Percentiles rank a stretch among this genome's conserved stretches.
Conservation (phyloP, 768 basidiomycete genomes). For the Tricholoma sp. region DNA sequence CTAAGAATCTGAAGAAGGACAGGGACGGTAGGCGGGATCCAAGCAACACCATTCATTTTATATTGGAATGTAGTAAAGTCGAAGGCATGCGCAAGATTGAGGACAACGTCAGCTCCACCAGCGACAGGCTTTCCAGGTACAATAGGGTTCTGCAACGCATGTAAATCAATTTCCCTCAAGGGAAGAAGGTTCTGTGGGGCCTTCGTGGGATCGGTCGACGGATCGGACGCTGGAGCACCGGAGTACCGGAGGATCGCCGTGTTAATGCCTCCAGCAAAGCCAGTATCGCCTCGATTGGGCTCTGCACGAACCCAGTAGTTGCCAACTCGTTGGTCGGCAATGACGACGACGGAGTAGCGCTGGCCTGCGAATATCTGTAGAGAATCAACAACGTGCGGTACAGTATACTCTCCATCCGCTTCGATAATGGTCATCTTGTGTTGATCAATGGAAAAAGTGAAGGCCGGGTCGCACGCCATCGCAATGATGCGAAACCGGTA, state of each 20-base stretch:
- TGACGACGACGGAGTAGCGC: constrained; percentile 32
- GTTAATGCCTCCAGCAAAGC: constrained; percentile 33
- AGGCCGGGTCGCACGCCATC: constrained; percentile 29
- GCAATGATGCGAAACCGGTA: constrained; percentile 32
- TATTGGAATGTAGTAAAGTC: constrained; percentile 8
- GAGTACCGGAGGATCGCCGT: constrained; percentile 46
- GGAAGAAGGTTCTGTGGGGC: neutral
- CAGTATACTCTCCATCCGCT: constrained; percentile 36
- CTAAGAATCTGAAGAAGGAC: constrained; percentile 28
- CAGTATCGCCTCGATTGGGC: constrained; percentile 13
- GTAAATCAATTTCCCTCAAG: neutral
- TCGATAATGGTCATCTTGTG: constrained; percentile 45
- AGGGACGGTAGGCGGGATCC: constrained; percentile 27
- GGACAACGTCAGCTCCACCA: neutral
- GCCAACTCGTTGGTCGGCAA: constrained; percentile 35
- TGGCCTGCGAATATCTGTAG: constrained; percentile 11
- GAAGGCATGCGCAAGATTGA: neutral
- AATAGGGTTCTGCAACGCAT: neutral
- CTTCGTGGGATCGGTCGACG: constrained; percentile 11
- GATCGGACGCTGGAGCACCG: constrained; percentile 38
- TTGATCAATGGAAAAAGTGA: constrained; percentile 38
- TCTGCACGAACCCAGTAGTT: constrained; percentile 47
- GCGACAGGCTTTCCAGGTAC: constrained; percentile 22
- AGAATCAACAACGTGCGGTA: constrained; percentile 36
- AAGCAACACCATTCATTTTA: constrained; percentile 25